These are phyloP conservation scores for Brassica carinata DNA, from an alignment of 345 rosid genomes.

Conservation along the genomic window DNA sequence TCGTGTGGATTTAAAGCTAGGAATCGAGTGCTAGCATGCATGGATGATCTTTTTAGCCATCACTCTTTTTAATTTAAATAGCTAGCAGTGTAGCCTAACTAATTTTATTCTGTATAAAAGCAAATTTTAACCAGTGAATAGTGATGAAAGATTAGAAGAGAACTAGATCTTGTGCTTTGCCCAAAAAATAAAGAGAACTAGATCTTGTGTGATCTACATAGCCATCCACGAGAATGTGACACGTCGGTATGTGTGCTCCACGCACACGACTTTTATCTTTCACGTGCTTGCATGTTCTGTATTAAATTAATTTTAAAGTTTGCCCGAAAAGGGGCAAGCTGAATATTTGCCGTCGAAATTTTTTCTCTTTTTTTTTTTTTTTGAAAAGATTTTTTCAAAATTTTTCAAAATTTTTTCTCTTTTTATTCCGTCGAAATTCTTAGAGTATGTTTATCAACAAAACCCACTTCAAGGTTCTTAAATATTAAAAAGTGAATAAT, in stretches of 20 bases:
- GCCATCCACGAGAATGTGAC: constrained; percentile 5
- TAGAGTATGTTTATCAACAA: too few species aligned
- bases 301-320: background rate
- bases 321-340: background rate
- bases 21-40: background rate
- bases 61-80: background rate
- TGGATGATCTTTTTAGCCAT: background rate
- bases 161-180: too few species aligned
- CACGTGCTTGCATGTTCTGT: background rate
- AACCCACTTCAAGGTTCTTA: too few species aligned
- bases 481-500: too few species aligned
- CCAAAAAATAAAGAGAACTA: background rate
- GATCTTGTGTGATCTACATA: constrained; percentile 3
- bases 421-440: too few species aligned
- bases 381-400: too few species aligned
- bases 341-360: background rate
- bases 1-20: background rate
- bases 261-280: constrained; percentile 15
- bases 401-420: too few species aligned
- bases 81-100: too few species aligned
- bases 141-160: too few species aligned
- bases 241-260: background rate
- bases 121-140: too few species aligned
- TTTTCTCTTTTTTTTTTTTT: too few species aligned
- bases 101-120: too few species aligned